Conservation (phyloP, 1,284 basidiomycete genomes). For the Malassezia japonica region DNA sequence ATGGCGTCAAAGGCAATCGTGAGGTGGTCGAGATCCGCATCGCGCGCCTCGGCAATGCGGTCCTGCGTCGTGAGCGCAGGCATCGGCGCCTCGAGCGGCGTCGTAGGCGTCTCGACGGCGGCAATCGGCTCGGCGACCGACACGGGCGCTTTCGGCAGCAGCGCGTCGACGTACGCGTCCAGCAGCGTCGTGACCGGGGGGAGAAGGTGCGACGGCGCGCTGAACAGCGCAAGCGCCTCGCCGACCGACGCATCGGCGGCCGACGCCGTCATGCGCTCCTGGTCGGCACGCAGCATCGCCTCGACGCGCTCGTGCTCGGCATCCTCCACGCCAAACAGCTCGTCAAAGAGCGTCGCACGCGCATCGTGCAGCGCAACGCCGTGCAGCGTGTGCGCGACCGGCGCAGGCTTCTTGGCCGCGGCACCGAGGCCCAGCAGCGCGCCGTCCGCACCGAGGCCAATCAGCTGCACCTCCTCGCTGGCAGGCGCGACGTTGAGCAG, state of each 20-base stretch:
- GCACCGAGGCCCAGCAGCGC: slow-evolving; percentile 28
- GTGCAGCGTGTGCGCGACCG: slow-evolving; percentile 19
- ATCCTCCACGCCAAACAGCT: slow-evolving; percentile 64
- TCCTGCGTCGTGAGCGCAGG: slow-evolving; percentile 10
- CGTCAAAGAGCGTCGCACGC: slow-evolving; percentile 67
- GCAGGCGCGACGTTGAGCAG: slow-evolving; percentile 18
- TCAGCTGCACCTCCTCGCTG: slow-evolving; percentile 14
- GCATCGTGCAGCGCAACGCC: slow-evolving; percentile 37
- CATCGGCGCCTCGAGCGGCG: slow-evolving; percentile 4
- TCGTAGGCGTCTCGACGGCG: background rate
- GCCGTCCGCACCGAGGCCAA: slow-evolving; percentile 25
- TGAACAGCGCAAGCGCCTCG: slow-evolving; percentile 55
- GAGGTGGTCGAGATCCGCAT: slow-evolving; percentile 17
- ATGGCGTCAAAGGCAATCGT: slow-evolving; percentile 13
- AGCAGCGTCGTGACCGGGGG: slow-evolving; percentile 68
- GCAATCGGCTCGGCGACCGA: background rate
- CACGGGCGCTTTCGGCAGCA: slow-evolving; percentile 55
- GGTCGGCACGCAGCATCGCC: slow-evolving; percentile 13
- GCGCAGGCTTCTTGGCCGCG: slow-evolving; percentile 18
- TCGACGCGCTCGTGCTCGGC: slow-evolving; percentile 11
- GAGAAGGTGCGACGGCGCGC: slow-evolving; percentile 66
- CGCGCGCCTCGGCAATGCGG: slow-evolving; percentile 48
- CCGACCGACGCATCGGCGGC: slow-evolving; percentile 10
- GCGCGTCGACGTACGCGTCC: slow-evolving; percentile 61
- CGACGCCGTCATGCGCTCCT: background rate